phyloP scores from a whole-genome alignment of 768 basidiomycete species.

The Russula virescens region DNA sequence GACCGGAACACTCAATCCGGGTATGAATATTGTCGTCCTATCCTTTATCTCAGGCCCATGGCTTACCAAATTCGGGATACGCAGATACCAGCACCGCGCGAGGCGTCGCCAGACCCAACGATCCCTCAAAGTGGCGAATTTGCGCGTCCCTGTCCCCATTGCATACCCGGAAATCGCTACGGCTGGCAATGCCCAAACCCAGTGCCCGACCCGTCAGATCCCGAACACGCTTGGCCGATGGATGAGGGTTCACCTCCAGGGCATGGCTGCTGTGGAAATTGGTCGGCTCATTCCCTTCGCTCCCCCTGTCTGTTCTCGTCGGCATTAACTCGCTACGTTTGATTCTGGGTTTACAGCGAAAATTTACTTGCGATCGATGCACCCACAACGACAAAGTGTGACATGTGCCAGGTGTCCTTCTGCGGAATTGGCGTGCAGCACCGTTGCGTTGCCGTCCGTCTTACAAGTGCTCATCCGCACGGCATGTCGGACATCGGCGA shows the following conservation, averaged over 20 bases:
- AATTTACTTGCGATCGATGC: conserved; percentile 66
- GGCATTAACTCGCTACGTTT: neutral
- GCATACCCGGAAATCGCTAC: conserved; percentile 58
- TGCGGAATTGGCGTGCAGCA: conserved; percentile 75
- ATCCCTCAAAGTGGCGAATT: conserved; percentile 58
- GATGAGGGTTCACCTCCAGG: conserved; percentile 77
- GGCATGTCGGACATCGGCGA: conserved; percentile 64
- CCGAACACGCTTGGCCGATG: conserved; percentile 68
- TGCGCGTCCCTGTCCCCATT: conserved; percentile 78
- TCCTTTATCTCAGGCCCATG: neutral
- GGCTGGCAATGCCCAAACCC: conserved; percentile 83
- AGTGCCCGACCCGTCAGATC: conserved; percentile 65
- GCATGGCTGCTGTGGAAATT: conserved; percentile 77
- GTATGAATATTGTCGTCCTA: conserved; percentile 38
- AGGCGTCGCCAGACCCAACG: conserved; percentile 71
- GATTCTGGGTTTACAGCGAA: conserved; percentile 44
- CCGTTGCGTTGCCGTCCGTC: conserved; percentile 58
- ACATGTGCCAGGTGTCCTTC: conserved; percentile 76
- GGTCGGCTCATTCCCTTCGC: conserved; percentile 43
- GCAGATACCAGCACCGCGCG: conserved; percentile 71
- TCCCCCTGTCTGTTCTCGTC: neutral
- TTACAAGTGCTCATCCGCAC: conserved; percentile 61
- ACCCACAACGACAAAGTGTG: conserved; percentile 76
- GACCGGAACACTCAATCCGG: conserved; percentile 52
- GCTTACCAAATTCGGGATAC: conserved; percentile 5